These are phyloP conservation scores for Trametes meyenii DNA, from an alignment of 768 basidiomycete species.

Conservation along the genomic window DNA sequence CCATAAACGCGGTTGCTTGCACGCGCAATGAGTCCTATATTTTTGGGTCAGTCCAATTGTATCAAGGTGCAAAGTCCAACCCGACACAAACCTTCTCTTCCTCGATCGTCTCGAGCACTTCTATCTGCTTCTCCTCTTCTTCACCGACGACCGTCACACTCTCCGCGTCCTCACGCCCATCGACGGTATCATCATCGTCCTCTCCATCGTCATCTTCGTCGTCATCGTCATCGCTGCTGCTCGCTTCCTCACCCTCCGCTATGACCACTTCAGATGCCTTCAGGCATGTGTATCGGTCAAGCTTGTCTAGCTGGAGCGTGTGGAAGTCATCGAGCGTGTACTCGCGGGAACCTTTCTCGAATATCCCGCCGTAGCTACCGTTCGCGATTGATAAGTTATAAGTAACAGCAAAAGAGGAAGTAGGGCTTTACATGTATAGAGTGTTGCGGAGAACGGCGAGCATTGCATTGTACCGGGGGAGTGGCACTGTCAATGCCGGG, in stretches of 20 bases:
- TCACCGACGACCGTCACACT: constrained; percentile 30
- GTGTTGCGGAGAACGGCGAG: constrained; percentile 82
- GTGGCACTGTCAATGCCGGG: constrained; percentile 57
- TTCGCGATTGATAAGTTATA: background rate
- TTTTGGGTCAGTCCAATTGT: background rate
- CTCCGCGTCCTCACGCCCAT: constrained; percentile 36
- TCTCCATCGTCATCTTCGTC: constrained; percentile 61
- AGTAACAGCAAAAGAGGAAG: background rate
- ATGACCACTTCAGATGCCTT: constrained; percentile 67
- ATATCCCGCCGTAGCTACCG: constrained; percentile 84
- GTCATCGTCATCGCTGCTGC: constrained; percentile 61
- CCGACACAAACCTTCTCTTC: constrained; percentile 25
- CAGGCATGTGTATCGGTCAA: constrained; percentile 77
- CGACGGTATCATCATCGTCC: constrained; percentile 45
- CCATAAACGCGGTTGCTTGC: constrained; percentile 59
- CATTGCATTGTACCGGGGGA: constrained; percentile 87
- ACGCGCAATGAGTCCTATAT: constrained; percentile 43
- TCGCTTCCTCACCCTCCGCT: constrained; percentile 62
- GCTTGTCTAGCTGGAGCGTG: constrained; percentile 77
- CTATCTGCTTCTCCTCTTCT: constrained; percentile 30
- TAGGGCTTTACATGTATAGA: constrained; percentile 72
- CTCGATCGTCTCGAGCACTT: constrained; percentile 29
- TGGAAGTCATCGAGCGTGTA: constrained; percentile 92
- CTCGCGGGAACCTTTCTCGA: constrained; percentile 79
- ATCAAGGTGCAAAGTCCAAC: background rate